These are phyloP conservation scores for Cercospora berteroae DNA, from an alignment of 2,329 filamentous ascomycete genomes.

Conservation along the genomic window DNA sequence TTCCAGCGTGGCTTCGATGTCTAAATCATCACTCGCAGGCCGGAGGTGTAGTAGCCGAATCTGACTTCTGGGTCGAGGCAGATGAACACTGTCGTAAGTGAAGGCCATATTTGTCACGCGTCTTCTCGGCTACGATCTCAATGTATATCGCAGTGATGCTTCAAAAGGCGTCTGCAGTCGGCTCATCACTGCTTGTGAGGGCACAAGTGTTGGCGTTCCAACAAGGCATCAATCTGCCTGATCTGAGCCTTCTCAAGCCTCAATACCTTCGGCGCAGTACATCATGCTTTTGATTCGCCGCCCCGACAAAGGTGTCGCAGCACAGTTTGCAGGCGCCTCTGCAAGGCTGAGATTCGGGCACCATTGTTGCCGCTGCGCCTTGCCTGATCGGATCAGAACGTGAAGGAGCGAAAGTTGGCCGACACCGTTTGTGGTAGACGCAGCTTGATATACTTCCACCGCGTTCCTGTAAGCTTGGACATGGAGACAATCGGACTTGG, in stretches of 20 bases:
- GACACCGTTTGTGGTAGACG: too few species aligned
- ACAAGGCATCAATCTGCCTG: not conserved
- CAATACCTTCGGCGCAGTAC: not conserved
- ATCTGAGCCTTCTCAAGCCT: not conserved
- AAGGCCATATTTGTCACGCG: not conserved
- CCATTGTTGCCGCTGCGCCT: not conserved
- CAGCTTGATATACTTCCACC: not conserved
- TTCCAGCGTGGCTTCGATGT: not conserved
- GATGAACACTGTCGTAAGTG: not conserved
- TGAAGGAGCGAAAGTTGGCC: too few species aligned
- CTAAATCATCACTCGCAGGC: not conserved
- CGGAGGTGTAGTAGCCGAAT: not conserved
- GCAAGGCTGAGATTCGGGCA: not conserved
- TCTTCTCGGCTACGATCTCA: not conserved
- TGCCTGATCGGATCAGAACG: too few species aligned
- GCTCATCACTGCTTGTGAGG: not conserved
- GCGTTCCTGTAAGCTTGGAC: not conserved
- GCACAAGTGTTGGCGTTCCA: not conserved
- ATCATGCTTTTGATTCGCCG: not conserved
- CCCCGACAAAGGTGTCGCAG: not conserved
- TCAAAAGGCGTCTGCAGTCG: not conserved
- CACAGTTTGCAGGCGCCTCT: not conserved
- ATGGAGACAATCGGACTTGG: not conserved
- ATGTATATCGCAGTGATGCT: not conserved
- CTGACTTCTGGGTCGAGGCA: not conserved